Percentiles rank a stretch among this genome's conserved stretches.
Evolutionary conservation across 2,329 filamentous ascomycete species (phyloP).

Genomic region (Fusarium coffeatum): DNA sequence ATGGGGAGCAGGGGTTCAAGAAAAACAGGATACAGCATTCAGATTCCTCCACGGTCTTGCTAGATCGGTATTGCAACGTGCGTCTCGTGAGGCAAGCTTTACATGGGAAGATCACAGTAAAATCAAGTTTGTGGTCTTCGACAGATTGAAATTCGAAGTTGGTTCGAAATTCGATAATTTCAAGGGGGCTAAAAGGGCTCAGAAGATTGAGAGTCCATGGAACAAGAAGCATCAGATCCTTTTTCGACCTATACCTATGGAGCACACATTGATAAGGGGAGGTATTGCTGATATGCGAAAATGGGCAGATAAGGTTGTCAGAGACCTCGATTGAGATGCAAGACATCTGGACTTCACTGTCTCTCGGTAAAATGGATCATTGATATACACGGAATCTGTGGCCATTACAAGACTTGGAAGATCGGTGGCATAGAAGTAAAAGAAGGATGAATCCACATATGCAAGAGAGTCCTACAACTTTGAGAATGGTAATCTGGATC

Average conservation of each 20-base stretch:
- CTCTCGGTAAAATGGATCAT: too few species aligned
- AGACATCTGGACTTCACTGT: background rate
- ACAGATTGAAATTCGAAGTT: constrained; percentile 4
- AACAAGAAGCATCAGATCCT: background rate
- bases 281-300: background rate
- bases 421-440: too few species aligned
- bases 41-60: background rate
- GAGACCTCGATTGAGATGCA: background rate
- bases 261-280: background rate
- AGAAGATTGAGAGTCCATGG: constrained; percentile 6
- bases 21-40: background rate
- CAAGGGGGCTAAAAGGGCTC: constrained; percentile 4
- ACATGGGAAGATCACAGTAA: constrained; percentile 34
- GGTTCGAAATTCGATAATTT: constrained; percentile 17
- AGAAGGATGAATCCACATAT: too few species aligned
- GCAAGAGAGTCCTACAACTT: background rate
- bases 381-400: too few species aligned
- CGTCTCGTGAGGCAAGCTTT: background rate
- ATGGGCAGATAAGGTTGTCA: constrained; percentile 19
- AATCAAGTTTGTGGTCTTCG: constrained; percentile 1
- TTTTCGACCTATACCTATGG: background rate
- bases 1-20: background rate
- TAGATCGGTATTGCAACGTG: background rate
- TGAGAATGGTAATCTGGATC: background rate
- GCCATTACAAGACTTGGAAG: too few species aligned